Evolutionary conservation across 148 eudicot species (phyloP).

Genomic region (Cornus suecica): DNA sequence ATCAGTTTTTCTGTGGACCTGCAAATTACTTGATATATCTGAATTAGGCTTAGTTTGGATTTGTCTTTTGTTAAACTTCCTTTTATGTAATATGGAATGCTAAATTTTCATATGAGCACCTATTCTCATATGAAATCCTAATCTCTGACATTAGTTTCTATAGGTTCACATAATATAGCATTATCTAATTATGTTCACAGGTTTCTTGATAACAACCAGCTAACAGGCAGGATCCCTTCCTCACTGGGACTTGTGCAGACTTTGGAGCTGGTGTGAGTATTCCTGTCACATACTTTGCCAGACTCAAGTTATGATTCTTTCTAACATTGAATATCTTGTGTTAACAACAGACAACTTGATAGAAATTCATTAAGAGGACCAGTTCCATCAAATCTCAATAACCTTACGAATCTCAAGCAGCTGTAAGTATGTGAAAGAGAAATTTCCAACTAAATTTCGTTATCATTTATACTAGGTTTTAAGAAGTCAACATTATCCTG

Average conservation of each 20-base stretch:
- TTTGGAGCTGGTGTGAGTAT: conserved; percentile 67
- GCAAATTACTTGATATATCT: background rate
- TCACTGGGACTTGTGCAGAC: conserved; percentile 45
- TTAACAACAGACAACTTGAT: conserved; percentile 52
- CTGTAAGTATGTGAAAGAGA: conserved; percentile 39
- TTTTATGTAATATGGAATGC: background rate
- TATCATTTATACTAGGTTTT: background rate
- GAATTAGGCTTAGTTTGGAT: background rate
- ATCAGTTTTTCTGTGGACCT: background rate
- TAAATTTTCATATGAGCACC: background rate
- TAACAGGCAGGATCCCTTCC: conserved; percentile 54
- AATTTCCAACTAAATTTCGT: background rate
- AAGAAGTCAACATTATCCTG: background rate
- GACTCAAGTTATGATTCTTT: background rate
- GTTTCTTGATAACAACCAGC: conserved; percentile 58
- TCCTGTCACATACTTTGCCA: background rate
- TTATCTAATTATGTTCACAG: conserved; percentile 26
- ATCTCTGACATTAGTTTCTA: too few relatives aligned
- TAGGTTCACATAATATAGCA: too few relatives aligned
- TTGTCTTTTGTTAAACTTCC: background rate
- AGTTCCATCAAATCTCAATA: conserved; percentile 55
- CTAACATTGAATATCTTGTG: background rate
- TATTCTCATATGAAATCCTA: background rate
- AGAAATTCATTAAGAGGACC: conserved; percentile 49
- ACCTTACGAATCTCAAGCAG: conserved; percentile 48